Base-by-base conservation (phyloP, 495 filamentous ascomycete species). In the Aspergillus campestris region DNA sequence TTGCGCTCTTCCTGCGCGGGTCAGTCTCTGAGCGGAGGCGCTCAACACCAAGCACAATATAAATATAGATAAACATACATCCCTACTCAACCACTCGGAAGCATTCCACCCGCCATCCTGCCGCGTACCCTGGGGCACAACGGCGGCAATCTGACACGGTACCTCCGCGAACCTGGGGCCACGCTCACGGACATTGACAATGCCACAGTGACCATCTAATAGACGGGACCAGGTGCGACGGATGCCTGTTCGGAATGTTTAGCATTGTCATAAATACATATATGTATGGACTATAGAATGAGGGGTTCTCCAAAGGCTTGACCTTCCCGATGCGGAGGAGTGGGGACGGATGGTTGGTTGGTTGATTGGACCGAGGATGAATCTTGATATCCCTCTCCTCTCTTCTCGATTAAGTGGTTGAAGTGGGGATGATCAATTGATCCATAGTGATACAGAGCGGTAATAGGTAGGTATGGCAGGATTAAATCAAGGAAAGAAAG, bases 81-180 rank as follows among this genome's bases (percentile, higher is more conserved):
- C 62, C 44, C 68, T 67, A 45, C 69, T 66, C 56, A 95, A 62
- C 86, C 84, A 95, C 52, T 95, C 86, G n/a, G 74, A 74, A 5
- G 82, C 69, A 42, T 75, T 75, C 92, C 91, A 87, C 3, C 59
- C 59, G 3, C 80, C 81, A 76, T 80, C 66, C 28, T 64, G 68
- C 49, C 61, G 69, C 34, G 47, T 62, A 0, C 82, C 83, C 8
- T 53, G 54, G 7, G 91, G 90, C 5, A 98, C 85, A 15, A 89
- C 60, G 8, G 82, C 92, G 9, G 92, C 92, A 44, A 97, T 78
- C 49, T 82, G 84, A 65, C 86, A 87, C 12, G 89, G 87, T 27
- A 95, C 74, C 27, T 79, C 77, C 5, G 68, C 69, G 66, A 85
- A 89, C 31, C 72, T 64, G 0, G 74, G 65, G 45, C 77, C 75